A percentile compares a stretch with the other conserved stretches of the same genome.
These are phyloP conservation scores for Omphalea diandra DNA, from an alignment of 441 rosid species.

Conservation along the genomic window DNA sequence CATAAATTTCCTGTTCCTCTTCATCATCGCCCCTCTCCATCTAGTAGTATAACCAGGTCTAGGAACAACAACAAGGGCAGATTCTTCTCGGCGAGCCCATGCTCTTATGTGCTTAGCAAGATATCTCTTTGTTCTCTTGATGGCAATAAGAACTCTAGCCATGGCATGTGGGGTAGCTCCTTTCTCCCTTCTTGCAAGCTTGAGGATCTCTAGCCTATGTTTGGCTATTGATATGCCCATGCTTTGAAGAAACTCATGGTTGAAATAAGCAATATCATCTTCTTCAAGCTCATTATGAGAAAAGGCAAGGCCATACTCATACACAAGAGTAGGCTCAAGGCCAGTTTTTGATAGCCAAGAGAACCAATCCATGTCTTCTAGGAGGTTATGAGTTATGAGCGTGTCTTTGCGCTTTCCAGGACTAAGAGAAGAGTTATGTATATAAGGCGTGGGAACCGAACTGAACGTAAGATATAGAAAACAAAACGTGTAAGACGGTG, in stretches of 20 bases:
- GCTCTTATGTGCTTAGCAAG: conserved; percentile 48
- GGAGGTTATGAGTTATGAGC: conserved; percentile 9
- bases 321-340: conserved; percentile 72
- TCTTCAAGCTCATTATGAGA: conserved; percentile 76
- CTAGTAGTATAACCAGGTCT: conserved; percentile 40
- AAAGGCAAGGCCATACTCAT: conserved; percentile 74
- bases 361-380: conserved; percentile 66
- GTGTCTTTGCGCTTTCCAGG: conserved; percentile 11
- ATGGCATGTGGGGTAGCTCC: conserved; percentile 34
- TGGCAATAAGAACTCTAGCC: conserved; percentile 50
- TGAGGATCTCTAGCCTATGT: conserved; percentile 89
- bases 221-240: conserved; percentile 93
- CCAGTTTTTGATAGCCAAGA: conserved; percentile 77
- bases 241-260: conserved; percentile 94
- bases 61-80: conserved; percentile 55
- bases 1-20: conserved; percentile 55
- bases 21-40: conserved; percentile 57
- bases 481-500: background rate
- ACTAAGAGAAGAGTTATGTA: conserved; percentile 13
- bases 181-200: conserved; percentile 60
- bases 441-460: background rate
- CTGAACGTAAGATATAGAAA: background rate
- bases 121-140: conserved; percentile 56
- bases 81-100: conserved; percentile 42
- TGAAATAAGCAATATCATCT: conserved; percentile 69